phyloP scores from a whole-genome alignment of 371 early-diverging fungal species.

The Rhizopus delemar region DNA sequence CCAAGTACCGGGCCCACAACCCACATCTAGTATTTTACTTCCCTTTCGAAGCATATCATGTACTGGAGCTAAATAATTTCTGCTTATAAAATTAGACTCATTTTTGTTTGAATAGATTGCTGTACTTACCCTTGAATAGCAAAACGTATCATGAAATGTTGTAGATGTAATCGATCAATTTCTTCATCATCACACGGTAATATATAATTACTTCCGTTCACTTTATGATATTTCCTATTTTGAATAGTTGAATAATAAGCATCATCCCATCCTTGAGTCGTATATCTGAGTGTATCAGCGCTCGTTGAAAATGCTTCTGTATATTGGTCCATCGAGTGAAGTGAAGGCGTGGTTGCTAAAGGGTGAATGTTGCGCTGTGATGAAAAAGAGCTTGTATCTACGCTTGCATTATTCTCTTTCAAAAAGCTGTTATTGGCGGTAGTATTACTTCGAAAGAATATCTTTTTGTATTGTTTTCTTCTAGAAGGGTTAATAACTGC shows the following conservation, averaged over 20 bases:
- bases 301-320: conserved; percentile 1
- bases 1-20: conserved; percentile 63
- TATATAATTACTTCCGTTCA: conserved; percentile 31
- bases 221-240: conserved; percentile 34
- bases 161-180: conserved; percentile 41
- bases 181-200: conserved; percentile 55
- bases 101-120: too few species aligned
- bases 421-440: conserved; percentile 6
- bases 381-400: neutral
- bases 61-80: conserved; percentile 55
- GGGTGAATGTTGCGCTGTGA: conserved; percentile 10
- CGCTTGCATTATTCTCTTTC: neutral
- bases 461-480: conserved; percentile 8
- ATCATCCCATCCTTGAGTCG: neutral
- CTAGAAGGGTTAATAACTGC: conserved; percentile 13
- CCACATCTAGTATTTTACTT: conserved; percentile 51
- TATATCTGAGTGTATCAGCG: conserved; percentile 7
- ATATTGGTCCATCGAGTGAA: neutral
- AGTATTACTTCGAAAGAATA: conserved; percentile 15
- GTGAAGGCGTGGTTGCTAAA: conserved; percentile 7
- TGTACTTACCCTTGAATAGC: conserved; percentile 52
- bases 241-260: conserved; percentile 4
- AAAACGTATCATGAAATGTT: conserved; percentile 53
- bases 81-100: conserved; percentile 6
- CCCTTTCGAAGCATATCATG: conserved; percentile 49